A percentile compares a stretch with the other conserved stretches of the same genome.
phyloP scores from a whole-genome alignment of 2,329 filamentous ascomycete species.

The Neonectria coccinea region DNA sequence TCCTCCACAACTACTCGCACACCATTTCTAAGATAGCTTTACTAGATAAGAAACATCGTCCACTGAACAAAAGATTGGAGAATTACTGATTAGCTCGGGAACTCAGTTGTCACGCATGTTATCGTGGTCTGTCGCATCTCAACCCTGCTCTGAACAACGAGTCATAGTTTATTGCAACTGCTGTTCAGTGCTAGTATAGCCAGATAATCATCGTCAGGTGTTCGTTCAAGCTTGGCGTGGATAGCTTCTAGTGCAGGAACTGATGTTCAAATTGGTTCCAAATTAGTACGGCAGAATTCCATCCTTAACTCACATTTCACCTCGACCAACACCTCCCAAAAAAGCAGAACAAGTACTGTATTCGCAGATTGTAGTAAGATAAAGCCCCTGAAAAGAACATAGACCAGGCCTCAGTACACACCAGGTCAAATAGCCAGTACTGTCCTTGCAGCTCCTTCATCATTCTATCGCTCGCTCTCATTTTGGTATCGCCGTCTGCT shows the following conservation, averaged over 20 bases:
- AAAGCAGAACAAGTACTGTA: neutral
- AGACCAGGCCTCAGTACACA: constrained; percentile 7
- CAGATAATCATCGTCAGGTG: no score
- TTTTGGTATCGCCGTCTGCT: neutral
- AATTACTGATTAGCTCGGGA: neutral
- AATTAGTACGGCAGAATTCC: no score
- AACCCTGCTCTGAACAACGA: neutral
- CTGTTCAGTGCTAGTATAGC: neutral
- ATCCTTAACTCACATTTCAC: neutral
- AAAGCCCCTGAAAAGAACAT: neutral
- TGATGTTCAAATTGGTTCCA: no score
- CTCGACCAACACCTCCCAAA: no score
- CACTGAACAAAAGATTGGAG: neutral
- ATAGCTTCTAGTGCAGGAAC: no score
- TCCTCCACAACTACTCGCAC: neutral
- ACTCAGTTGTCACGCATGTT: neutral
- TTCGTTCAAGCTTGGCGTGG: no score
- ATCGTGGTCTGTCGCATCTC: no score
- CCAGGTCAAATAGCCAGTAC: neutral
- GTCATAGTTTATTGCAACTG: neutral
- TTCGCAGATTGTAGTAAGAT: neutral
- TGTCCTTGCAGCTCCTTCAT: constrained; percentile 33
- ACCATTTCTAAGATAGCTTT: no score
- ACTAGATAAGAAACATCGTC: neutral
- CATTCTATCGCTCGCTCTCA: constrained; percentile 25